Percentiles rank a stretch among this genome's conserved stretches.
Evolutionary conservation across 2,329 filamentous ascomycete species (phyloP).

Genomic region (Phialocephala sp.): DNA sequence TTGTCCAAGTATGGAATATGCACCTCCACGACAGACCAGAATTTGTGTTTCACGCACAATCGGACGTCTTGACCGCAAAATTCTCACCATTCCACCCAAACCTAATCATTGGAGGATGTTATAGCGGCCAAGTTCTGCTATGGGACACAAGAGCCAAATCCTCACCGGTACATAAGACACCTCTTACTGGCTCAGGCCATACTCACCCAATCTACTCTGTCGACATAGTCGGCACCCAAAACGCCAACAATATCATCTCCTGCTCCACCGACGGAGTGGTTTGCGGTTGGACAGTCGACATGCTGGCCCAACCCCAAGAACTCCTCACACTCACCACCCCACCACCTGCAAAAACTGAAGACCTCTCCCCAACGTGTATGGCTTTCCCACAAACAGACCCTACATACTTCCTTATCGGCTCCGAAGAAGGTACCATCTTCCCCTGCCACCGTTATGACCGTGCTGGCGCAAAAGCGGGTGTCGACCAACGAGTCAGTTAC

Average conservation of each 20-base stretch:
- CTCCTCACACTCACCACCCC: conserved; percentile 87
- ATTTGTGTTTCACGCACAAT: conserved; percentile 95
- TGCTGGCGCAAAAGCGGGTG: conserved; percentile 93
- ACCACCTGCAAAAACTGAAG: conserved; percentile 87
- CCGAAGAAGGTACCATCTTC: conserved; percentile 95
- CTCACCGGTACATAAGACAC: conserved; percentile 92
- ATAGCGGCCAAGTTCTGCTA: conserved; percentile 93
- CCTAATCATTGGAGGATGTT: conserved; percentile 92
- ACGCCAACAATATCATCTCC: conserved; percentile 98
- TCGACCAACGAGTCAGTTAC: conserved; percentile 88
- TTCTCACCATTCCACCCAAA: conserved; percentile 99
- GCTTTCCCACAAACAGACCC: conserved; percentile 94
- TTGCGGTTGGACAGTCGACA: conserved; percentile 97
- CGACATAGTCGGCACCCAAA: conserved; percentile 95
- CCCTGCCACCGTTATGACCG: conserved; percentile 97
- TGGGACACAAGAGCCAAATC: conserved; percentile 96
- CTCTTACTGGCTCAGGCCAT: conserved; percentile 91
- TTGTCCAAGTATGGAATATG: conserved; percentile 96
- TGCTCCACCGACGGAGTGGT: conserved; percentile 96
- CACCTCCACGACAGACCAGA: conserved; percentile 94
- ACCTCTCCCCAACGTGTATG: conserved; percentile 92
- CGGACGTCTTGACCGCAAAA: conserved; percentile 91
- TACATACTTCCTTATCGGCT: conserved; percentile 96
- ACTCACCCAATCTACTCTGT: conserved; percentile 96
- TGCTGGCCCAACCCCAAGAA: conserved; percentile 96